These are phyloP conservation scores for Albugo candida DNA, from an alignment of 352 stramenopile species.

Conservation along the genomic window DNA sequence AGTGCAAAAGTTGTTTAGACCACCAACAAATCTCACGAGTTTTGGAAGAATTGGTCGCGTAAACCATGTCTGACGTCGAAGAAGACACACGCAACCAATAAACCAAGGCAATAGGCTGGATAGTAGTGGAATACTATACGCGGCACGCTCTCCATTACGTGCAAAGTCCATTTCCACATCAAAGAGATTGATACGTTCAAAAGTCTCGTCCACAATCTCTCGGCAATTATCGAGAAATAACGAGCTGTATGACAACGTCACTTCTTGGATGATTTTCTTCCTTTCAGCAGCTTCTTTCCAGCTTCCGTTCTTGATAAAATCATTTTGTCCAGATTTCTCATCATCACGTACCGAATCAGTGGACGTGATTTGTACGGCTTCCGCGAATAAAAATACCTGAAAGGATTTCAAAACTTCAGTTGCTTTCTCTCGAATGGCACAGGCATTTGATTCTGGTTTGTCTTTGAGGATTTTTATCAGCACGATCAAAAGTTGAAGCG, in stretches of 20 bases:
- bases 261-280: constrained; percentile 34
- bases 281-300: constrained; percentile 9
- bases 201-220: constrained; percentile 22
- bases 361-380: constrained; percentile 40
- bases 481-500: not conserved
- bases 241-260: constrained; percentile 38
- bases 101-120: constrained; percentile 58
- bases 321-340: not conserved
- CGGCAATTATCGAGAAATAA: constrained; percentile 40
- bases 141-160: constrained; percentile 11
- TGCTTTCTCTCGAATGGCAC: constrained; percentile 14
- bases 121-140: constrained; percentile 27
- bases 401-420: constrained; percentile 49
- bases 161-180: not conserved
- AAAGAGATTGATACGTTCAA: constrained; percentile 13
- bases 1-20: constrained; percentile 54
- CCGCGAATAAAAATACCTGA: constrained; percentile 51
- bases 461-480: not conserved
- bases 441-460: not conserved
- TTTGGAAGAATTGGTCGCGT: constrained; percentile 42
- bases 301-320: not conserved
- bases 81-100: constrained; percentile 52
- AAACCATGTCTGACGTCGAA: constrained; percentile 64
- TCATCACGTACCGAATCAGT: not conserved
- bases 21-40: constrained; percentile 36